These are phyloP conservation scores for Plasmodium cynomolgi DNA, from an alignment of 169 alveolate species.

Conservation along the genomic window DNA sequence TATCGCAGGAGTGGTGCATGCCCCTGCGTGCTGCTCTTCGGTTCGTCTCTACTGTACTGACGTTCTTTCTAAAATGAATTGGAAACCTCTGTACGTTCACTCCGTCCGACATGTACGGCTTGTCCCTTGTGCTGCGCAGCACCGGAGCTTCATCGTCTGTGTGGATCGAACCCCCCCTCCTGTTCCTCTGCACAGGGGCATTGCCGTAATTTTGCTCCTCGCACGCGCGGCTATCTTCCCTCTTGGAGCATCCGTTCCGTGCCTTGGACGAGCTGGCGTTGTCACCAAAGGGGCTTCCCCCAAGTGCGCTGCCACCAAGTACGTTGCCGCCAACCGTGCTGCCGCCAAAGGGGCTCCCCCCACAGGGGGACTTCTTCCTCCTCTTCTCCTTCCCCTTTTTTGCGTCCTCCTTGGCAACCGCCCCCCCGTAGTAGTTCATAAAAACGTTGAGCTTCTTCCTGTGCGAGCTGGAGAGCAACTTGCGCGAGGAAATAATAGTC, in stretches of 20 bases:
- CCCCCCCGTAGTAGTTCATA: neutral
- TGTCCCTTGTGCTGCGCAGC: neutral
- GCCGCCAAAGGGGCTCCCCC: too few relatives aligned
- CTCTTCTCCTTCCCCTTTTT: neutral
- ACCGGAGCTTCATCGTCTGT: neutral
- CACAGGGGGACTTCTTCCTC: neutral
- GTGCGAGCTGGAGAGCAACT: constrained; percentile 9
- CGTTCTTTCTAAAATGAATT: constrained; percentile 4
- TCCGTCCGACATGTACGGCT: neutral
- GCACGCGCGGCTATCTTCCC: neutral
- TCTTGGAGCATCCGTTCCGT: neutral
- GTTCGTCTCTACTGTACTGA: neutral
- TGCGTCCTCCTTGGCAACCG: neutral
- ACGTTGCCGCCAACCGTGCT: too few relatives aligned
- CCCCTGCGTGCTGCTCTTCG: neutral
- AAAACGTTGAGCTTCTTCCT: constrained; percentile 16
- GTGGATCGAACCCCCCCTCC: neutral
- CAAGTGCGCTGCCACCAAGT: too few relatives aligned
- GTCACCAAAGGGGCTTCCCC: neutral
- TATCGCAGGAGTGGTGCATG: neutral
- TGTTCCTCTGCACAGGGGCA: neutral
- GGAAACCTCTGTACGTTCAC: neutral
- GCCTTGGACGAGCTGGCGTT: neutral
- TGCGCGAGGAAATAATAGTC: constrained; percentile 43
- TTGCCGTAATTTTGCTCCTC: neutral